Base-by-base conservation (phyloP, 352 stramenopile genomes). In the Globisporangium canariense region DNA sequence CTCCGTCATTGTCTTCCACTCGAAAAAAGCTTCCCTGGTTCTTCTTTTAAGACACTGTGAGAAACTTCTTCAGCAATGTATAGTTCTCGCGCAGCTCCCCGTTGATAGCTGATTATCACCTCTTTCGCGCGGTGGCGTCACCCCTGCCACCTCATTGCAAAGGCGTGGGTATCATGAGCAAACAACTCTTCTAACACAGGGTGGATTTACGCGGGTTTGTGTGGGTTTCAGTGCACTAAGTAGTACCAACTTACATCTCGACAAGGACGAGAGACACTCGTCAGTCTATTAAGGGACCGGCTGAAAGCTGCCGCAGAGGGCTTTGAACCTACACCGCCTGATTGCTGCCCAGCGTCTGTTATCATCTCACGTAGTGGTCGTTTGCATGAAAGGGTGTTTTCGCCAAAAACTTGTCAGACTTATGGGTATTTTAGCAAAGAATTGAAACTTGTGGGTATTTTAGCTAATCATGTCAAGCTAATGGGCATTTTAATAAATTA, bases 131-230 rank as follows among this genome's bases (percentile, higher is more conserved):
- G 22, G 22, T 25, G 22, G 22, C 45, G n/a, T 30, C 45, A 51
- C 7, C n/a, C n/a, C n/a, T 52, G 46, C 20, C 7, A 52, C 46
- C 46, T 30, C 46, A 16, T 52, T 52, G 46, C 46, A 52, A 52
- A 52, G 46, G 46, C n/a, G 46, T 52, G 46, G 46, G 46, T 52
- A 52, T 52, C 46, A 52, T 52, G 46, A 52, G 46, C 46, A 52
- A 52, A 52, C 46, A 18, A 52, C 46, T 52, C 46, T 52, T 18
- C n/a, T 51, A 51, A 52, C 46, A 52, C 6, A 52, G 20, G 46
- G 46, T 52, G n/a, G 46, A 18, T 9, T 52, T 52, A 52, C 46
- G n/a, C 46, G 28, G 46, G 46, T 52, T 52, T 30, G n/a, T 52
- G 8, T 52, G 46, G 46, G 46, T 52, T 52, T 52, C 46, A 28